Percentiles rank a stretch among this genome's conserved stretches.
phyloP scores from a whole-genome alignment of 129 eudicot genomes.

The Helianthus annuus region HanXRQr2.0-SUNRISE NC_035433.2:73942681-73943180 shows the following conservation, averaged over 20 bases:
- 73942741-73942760: neutral
- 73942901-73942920: conserved; percentile 45
- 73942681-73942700: no score
- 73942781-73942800: neutral
- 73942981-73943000: conserved; percentile 73
- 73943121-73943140: conserved; percentile 46
- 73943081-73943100: conserved; percentile 54
- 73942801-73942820: neutral
- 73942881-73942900: neutral
- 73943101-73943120: conserved; percentile 50
- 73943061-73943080: conserved; percentile 71
- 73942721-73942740: neutral
- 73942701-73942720: neutral
- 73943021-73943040: conserved; percentile 78
- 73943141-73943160: conserved; percentile 43
- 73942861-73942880: neutral
- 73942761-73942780: neutral
- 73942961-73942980: conserved; percentile 79
- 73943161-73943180: conserved; percentile 59
- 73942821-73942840: neutral
- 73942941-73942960: conserved; percentile 54
- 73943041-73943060: conserved; percentile 64
- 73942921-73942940: conserved; percentile 63
- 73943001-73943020: conserved; percentile 80
- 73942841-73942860: neutral